phyloP scores from a whole-genome alignment of 352 stramenopile species.

The Globisporangium splendens region DNA sequence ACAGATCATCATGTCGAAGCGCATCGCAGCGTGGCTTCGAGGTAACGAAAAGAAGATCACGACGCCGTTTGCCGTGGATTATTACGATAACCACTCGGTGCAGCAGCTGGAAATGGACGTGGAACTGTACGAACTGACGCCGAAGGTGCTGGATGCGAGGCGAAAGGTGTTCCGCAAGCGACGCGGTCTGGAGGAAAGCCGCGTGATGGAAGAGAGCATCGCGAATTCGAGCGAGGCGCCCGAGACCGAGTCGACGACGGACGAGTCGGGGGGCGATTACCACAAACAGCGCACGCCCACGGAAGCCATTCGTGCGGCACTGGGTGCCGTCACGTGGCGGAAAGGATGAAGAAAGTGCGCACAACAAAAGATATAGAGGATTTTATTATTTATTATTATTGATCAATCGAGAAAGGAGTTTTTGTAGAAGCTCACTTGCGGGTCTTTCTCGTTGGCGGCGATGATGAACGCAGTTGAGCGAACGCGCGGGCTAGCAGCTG shows the following conservation, averaged over 20 bases:
- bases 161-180: constrained; percentile 56
- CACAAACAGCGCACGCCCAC: constrained; percentile 34
- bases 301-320: constrained; percentile 29
- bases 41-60: constrained; percentile 32
- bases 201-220: constrained; percentile 13
- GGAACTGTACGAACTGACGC: constrained; percentile 58
- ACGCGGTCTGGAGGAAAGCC: constrained; percentile 24
- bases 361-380: not conserved
- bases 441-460: not conserved
- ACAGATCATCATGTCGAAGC: constrained; percentile 66
- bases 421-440: constrained; percentile 4
- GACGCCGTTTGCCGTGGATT: constrained; percentile 47
- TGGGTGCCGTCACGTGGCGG: constrained; percentile 31
- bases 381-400: constrained; percentile 11
- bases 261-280: constrained; percentile 41
- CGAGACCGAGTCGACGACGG: constrained; percentile 27
- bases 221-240: constrained; percentile 21
- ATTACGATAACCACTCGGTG: constrained; percentile 44
- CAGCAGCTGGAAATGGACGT: constrained; percentile 49
- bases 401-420: not conserved
- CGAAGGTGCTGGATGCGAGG: constrained; percentile 46
- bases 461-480: not conserved
- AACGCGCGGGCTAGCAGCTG: constrained; percentile 8
- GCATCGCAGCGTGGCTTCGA: constrained; percentile 46
- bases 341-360: constrained; percentile 15